Base-by-base conservation (phyloP, 2,329 filamentous ascomycete species). In the Aspergillus sp. region DNA sequence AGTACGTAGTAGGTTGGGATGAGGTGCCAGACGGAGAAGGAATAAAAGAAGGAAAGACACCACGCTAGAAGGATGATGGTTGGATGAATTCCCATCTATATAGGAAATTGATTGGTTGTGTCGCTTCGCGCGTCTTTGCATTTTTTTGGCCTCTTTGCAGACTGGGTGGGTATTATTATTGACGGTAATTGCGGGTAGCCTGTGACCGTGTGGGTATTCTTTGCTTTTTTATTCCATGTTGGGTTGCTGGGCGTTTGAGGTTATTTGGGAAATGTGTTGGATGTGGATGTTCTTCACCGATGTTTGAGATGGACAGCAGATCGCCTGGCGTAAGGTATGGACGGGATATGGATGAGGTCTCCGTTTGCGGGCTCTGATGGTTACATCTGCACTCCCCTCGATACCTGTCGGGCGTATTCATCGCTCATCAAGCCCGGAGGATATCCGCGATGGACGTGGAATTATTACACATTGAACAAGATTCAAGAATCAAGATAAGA, bases 71-170 rank as follows among this genome's bases (percentile, higher is more conserved):
- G 3, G 15, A 9, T 27, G 12, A 44, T 46, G 15, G 33, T 46
- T 53, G 51, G 51, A n/a, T 17, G 8, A n/a, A 19, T 46, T 35
- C 21, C n/a, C 15, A 8, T 23, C 46, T 43, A n/a, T 15, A 46
- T 15, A 43, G n/a, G 15, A 8, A 2, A 21, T n/a, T 44, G 23
- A 52, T 53, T 44, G 41, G 33, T 27, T n/a, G n/a, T 53, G 43
- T 44, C 51, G 51, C 51, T 31, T 46, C 41, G 41, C 51, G 51
- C 51, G 41, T 53, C 51, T 53, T 52, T 37, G 14, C 19, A 19
- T 31, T 46, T 46, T 46, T 37, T 25, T 37, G 33, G 17, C 12
- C 19, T 6, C 25, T 33, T 46, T 7, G 35, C 19, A 19, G 37
- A 37, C 14, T 14, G 35, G 5, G 35, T 37, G 35, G 35, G 9